Evolutionary conservation across 2,329 filamentous ascomycete genomes (phyloP), one percentile per base, ranked within the genome.

Genomic region (Fusarium avenaceum): DNA sequence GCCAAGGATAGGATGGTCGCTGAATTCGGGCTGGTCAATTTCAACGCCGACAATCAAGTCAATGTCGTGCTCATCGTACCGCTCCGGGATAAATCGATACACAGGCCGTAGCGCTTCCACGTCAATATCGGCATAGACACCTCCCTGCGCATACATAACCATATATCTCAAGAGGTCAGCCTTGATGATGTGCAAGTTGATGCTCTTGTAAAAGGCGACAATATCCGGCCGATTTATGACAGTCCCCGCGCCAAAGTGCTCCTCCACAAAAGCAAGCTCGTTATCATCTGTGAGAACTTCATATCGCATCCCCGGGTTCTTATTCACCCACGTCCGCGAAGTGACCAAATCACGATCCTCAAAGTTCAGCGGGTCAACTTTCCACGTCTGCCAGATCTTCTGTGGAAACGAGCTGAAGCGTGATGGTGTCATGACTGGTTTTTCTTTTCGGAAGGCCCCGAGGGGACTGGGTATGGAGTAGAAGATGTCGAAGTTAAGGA

Each of bases 331-430:
- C 3, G 89, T 89, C 68, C 84, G 84, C 11, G 90, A 90, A 0
- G 83, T 82, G 24, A 83, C 78, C 32, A 86, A 80, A 71, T 92
- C 89, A 52, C 87, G 83, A 71, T 88, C 84, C 65, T 91, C 90
- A 72, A 92, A 92, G 3, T 82, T 81, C 33, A 92, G 80, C 3
- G 90, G 88, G 64, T 90, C 85, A 28, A 90, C 85, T 76, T 92
- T 93, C 90, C 90, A 93, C 1, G 88, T 90, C 77, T 93, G 90
- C 90, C 90, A 93, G 69, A 93, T 90, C 78, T 92, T 93, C 56
- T 84, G 83, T 7, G 85, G 90, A 71, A 89, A 92, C 22, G 69
- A 75, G 70, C 68, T 74, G 49, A 72, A 76, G 28, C 56, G 76
- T 62, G 48, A 26, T 5, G 51, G 58, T 55, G 50, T 52, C 17